phyloP scores from a whole-genome alignment of 345 rosid species.

The Erodium maritimum region DNA sequence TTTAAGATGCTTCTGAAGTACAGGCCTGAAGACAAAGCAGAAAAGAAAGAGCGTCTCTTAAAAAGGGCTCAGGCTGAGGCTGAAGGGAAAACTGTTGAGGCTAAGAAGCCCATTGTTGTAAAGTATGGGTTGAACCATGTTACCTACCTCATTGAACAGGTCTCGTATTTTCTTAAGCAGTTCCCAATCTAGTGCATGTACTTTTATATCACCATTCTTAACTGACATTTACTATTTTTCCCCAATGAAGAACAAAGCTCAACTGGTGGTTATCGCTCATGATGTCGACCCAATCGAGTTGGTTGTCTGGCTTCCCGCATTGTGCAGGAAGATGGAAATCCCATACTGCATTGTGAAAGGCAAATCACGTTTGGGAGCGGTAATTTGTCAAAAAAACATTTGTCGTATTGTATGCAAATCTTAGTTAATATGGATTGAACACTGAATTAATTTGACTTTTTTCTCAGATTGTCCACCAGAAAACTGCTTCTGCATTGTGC shows the following conservation, averaged over 20 bases:
- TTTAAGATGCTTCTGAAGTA: conserved; percentile 57
- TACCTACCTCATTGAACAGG: conserved; percentile 67
- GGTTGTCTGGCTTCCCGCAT: conserved; percentile 42
- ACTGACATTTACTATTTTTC: background rate
- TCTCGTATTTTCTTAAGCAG: no score
- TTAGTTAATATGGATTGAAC: background rate
- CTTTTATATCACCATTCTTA: background rate
- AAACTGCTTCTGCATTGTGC: conserved; percentile 66
- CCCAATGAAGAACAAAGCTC: conserved; percentile 40
- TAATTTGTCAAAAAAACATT: conserved; percentile 1
- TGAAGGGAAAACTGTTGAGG: conserved; percentile 47
- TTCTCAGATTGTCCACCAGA: conserved; percentile 50
- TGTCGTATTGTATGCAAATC: background rate
- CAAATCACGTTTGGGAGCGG: conserved; percentile 35
- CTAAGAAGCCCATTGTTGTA: conserved; percentile 53
- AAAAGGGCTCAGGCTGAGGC: conserved; percentile 50
- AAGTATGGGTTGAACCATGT: conserved; percentile 59
- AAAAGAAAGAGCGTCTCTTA: conserved; percentile 48
- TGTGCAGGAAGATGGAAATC: conserved; percentile 45
- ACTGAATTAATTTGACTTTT: background rate
- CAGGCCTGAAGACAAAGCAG: conserved; percentile 48
- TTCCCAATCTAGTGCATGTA: no score
- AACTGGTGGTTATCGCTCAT: conserved; percentile 41
- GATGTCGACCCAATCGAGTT: conserved; percentile 51
- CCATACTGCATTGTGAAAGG: conserved; percentile 48